phyloP scores from a whole-genome alignment of 108 stramenopile species.

The Chaetoceros muelleri region DNA sequence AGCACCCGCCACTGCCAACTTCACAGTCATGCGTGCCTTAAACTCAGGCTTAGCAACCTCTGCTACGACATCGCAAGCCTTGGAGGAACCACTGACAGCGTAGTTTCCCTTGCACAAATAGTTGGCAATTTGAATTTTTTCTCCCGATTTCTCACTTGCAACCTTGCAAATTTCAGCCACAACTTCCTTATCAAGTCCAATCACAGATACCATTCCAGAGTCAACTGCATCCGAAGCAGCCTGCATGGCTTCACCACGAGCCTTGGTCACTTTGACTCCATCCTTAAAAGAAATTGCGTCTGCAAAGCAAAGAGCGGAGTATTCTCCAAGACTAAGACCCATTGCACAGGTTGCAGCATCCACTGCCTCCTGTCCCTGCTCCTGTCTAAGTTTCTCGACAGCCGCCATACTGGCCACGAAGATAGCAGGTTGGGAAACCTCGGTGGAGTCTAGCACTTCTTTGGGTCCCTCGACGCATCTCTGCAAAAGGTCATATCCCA shows the following conservation, averaged over 20 bases:
- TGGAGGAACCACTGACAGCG: slow-evolving; percentile 81
- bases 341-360: slow-evolving; percentile 92
- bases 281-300: slow-evolving; percentile 95
- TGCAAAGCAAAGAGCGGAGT: slow-evolving; percentile 96
- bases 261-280: slow-evolving; percentile 96
- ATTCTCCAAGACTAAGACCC: slow-evolving; percentile 93
- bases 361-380: slow-evolving; percentile 80
- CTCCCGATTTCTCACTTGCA: slow-evolving; percentile 71
- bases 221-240: slow-evolving; percentile 90
- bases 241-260: slow-evolving; percentile 95
- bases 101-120: slow-evolving; percentile 95
- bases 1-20: slow-evolving; percentile 94
- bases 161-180: slow-evolving; percentile 77
- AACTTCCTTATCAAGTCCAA: slow-evolving; percentile 83
- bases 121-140: slow-evolving; percentile 88
- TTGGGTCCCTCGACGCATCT: slow-evolving; percentile 89
- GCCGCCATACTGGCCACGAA: slow-evolving; percentile 97
- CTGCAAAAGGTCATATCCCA: slow-evolving; percentile 94
- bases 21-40: slow-evolving; percentile 95
- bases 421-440: slow-evolving; percentile 94
- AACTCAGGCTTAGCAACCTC: slow-evolving; percentile 96
- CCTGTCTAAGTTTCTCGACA: slow-evolving; percentile 87
- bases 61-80: slow-evolving; percentile 78
- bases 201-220: slow-evolving; percentile 94
- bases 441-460: slow-evolving; percentile 90